Base-by-base conservation (phyloP, 139 green algal genomes). In the Chlorella vulgaris region DNA sequence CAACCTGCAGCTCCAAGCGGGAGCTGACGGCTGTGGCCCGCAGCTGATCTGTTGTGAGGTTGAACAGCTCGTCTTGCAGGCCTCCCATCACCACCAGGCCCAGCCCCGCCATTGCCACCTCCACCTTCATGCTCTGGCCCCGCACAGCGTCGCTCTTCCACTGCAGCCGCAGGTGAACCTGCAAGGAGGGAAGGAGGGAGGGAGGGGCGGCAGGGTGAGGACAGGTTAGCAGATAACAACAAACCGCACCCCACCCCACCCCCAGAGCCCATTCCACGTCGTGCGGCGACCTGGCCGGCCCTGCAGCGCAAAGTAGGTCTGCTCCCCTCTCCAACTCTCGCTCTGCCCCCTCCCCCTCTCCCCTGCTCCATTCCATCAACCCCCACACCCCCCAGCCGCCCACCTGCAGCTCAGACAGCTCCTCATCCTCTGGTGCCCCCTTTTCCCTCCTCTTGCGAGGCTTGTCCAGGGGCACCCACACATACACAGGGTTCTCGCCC, bases 41-140 rank as follows among this genome's bases (percentile, higher is more conserved):
- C 28, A 89, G 33, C 31, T 40, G 36, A 58, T 90, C 86, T 21
- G 88, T 68, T 28, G 90, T 96, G 74, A 95, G 85, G 83, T 95
- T 95, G 85, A 97, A 90, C 67, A 97, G 91, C 88, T 97, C 93
- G 63, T 96, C 89, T 76, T 82, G 83, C 61, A 93, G 83, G 28
- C 89, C 83, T 28, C 90, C 92, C 70, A 91, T 88, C 43, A 94
- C 81, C 73, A 88, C 70, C 60, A 95, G 74, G 21, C 90, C 89
- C 8, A 89, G 22, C 22, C 92, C 90, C 21, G 87, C 88, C 65
- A 95, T 76, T 70, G 88, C 85, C 36, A 95, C 39, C 50, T 92
- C 90, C 53, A 94, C 29, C 58, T 81, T 78, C 67, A 83, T 73
- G 69, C 61, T 84, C 80, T 67, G 70, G 21, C 85, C 86, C 6